These are phyloP conservation scores for Globisporangium iwayamae DNA, from an alignment of 352 stramenopile genomes.

Conservation along the genomic window DNA sequence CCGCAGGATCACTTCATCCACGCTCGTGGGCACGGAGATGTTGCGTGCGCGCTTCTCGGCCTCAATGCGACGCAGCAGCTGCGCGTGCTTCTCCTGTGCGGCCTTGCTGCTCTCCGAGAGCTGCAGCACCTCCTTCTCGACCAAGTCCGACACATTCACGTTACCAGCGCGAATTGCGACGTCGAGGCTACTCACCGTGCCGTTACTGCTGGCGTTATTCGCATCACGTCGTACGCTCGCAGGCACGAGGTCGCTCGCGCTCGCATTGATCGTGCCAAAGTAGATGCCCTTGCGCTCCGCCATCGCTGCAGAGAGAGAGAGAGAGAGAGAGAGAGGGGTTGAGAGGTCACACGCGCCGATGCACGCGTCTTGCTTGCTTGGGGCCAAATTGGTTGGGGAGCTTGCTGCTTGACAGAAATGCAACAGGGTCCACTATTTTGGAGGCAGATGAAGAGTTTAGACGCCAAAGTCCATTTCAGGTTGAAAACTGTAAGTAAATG, in stretches of 20 bases:
- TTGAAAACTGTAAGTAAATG: not conserved
- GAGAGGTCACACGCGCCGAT: too few relatives aligned
- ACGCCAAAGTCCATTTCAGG: not conserved
- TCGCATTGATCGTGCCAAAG: constrained; percentile 66
- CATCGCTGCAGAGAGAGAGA: constrained; percentile 27
- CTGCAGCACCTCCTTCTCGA: constrained; percentile 80
- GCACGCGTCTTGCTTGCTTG: not conserved
- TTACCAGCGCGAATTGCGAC: constrained; percentile 75
- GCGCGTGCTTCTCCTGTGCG: constrained; percentile 87
- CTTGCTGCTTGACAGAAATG: not conserved
- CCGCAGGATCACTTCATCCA: constrained; percentile 87
- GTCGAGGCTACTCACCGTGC: constrained; percentile 39
- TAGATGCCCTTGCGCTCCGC: constrained; percentile 77
- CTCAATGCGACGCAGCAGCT: constrained; percentile 86
- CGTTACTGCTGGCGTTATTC: not conserved
- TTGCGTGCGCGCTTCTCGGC: constrained; percentile 87
- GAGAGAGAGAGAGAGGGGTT: not conserved
- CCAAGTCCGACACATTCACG: constrained; percentile 73
- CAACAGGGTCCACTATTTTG: not conserved
- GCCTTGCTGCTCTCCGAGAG: constrained; percentile 78
- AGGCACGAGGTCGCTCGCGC: constrained; percentile 34
- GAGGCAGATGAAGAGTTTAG: not conserved
- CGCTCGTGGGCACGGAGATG: constrained; percentile 92
- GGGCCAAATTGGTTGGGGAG: not conserved
- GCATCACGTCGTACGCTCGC: constrained; percentile 31